These are phyloP conservation scores for Colletotrichum sansevieriae DNA, from an alignment of 2,329 filamentous ascomycete genomes.

Conservation along the genomic window DNA sequence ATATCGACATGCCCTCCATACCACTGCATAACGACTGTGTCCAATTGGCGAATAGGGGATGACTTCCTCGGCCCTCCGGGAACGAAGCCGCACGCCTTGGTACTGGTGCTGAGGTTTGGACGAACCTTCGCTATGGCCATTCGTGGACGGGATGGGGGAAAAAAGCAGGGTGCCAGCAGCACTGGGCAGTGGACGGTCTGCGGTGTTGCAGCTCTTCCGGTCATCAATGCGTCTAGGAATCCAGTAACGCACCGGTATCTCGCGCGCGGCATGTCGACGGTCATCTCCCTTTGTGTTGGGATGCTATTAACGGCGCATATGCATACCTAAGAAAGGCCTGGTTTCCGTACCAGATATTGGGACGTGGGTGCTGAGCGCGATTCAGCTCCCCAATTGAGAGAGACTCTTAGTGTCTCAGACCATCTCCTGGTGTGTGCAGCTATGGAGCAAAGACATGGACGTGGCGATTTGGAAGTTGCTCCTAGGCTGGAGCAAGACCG, in stretches of 20 bases:
- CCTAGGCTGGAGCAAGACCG: conserved; percentile 9
- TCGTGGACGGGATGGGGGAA: background rate
- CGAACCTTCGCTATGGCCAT: conserved; percentile 16
- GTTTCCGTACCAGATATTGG: conserved; percentile 10
- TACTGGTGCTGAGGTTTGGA: conserved; percentile 11
- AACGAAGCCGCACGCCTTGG: background rate
- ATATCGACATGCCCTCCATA: conserved; percentile 4
- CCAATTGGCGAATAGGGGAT: conserved; percentile 10
- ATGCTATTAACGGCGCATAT: conserved; percentile 11
- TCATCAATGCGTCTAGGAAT: conserved; percentile 7
- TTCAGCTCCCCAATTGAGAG: conserved; percentile 21
- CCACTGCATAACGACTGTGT: conserved; percentile 7
- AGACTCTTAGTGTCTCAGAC: conserved; percentile 32
- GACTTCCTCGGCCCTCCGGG: background rate
- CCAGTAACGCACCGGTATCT: conserved; percentile 1
- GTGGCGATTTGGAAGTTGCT: conserved; percentile 7
- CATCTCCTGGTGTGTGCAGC: conserved; percentile 28
- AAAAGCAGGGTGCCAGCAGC: conserved; percentile 45
- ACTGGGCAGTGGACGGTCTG: conserved; percentile 40
- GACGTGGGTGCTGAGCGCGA: conserved; percentile 15
- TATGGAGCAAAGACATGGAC: conserved; percentile 20
- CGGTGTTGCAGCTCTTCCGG: conserved; percentile 16
- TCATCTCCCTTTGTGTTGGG: conserved; percentile 11
- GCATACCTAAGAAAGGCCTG: background rate
- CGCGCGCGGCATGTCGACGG: background rate